These are phyloP conservation scores for Microcyclospora tardicrescens DNA, from an alignment of 2,329 filamentous ascomycete genomes.

Conservation along the genomic window DNA sequence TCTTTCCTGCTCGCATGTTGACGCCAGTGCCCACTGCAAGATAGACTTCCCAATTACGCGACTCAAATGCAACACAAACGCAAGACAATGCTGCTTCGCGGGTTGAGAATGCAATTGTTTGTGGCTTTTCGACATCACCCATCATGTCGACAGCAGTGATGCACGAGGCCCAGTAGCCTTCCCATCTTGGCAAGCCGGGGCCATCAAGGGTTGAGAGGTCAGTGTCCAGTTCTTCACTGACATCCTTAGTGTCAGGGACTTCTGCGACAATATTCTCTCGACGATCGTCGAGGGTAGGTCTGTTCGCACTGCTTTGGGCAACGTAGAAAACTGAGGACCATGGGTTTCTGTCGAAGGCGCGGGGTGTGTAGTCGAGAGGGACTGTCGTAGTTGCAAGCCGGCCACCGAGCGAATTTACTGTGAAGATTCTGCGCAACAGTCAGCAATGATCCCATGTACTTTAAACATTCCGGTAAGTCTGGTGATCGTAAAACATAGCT, in stretches of 20 bases:
- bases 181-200: constrained; percentile 63
- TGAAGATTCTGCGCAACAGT: constrained; percentile 56
- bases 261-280: constrained; percentile 2
- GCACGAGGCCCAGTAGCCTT: constrained; percentile 87
- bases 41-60: constrained; percentile 78
- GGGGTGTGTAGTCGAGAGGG: constrained; percentile 78
- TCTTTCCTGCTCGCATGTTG: constrained; percentile 45
- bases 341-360: constrained; percentile 75
- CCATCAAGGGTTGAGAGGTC: constrained; percentile 44
- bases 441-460: not conserved
- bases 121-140: constrained; percentile 38
- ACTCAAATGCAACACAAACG: constrained; percentile 71
- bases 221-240: constrained; percentile 26
- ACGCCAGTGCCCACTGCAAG: constrained; percentile 91
- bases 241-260: not conserved
- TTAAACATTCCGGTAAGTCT: too few relatives aligned
- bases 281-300: not conserved
- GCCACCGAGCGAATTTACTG: constrained; percentile 30
- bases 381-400: constrained; percentile 27
- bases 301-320: constrained; percentile 81
- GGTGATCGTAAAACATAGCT: too few relatives aligned
- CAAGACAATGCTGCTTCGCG: constrained; percentile 88
- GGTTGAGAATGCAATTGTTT: constrained; percentile 68
- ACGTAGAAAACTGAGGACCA: constrained; percentile 85
- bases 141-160: constrained; percentile 84